Evolutionary conservation across 2,329 filamentous ascomycete species (phyloP).

Genomic region (Venturia asperata): DNA sequence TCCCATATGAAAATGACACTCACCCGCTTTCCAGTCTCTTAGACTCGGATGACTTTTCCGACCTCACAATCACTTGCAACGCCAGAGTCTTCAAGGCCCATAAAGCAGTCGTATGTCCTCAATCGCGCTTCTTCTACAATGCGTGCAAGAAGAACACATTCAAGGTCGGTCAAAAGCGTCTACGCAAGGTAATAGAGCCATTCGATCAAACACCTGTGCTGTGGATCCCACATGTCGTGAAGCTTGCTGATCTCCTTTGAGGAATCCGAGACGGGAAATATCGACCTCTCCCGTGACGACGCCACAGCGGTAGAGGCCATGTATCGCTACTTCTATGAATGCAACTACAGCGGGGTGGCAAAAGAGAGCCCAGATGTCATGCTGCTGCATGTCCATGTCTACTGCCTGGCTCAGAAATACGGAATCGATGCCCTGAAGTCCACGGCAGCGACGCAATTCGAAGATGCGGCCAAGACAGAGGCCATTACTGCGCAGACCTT

Average conservation of each 20-base stretch:
- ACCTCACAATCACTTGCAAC: not conserved
- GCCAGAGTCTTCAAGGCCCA: not conserved
- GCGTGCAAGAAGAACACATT: slow-evolving; percentile 6
- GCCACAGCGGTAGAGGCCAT: not conserved
- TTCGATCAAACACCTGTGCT: too few relatives aligned
- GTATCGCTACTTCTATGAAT: not conserved
- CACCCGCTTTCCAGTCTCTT: not conserved
- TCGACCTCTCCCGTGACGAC: slow-evolving; percentile 5
- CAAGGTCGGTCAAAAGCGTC: not conserved
- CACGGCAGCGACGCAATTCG: not conserved
- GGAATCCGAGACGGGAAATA: not conserved
- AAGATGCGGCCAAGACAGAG: not conserved
- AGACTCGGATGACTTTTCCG: not conserved
- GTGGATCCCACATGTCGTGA: too few relatives aligned
- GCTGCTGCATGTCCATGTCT: not conserved
- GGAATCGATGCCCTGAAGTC: not conserved
- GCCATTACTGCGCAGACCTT: not conserved
- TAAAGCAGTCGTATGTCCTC: not conserved
- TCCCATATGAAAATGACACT: not conserved
- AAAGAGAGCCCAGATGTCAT: not conserved
- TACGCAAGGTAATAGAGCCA: too few relatives aligned
- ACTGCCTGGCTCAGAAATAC: slow-evolving; percentile 11
- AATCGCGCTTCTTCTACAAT: slow-evolving; percentile 8
- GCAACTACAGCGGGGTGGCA: not conserved
- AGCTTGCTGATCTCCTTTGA: not conserved